Percentiles rank a stretch among this genome's conserved stretches.
These are phyloP conservation scores for Trichoderma sp. DNA, from an alignment of 2,329 filamentous ascomycete species.

Conservation along the genomic window DNA sequence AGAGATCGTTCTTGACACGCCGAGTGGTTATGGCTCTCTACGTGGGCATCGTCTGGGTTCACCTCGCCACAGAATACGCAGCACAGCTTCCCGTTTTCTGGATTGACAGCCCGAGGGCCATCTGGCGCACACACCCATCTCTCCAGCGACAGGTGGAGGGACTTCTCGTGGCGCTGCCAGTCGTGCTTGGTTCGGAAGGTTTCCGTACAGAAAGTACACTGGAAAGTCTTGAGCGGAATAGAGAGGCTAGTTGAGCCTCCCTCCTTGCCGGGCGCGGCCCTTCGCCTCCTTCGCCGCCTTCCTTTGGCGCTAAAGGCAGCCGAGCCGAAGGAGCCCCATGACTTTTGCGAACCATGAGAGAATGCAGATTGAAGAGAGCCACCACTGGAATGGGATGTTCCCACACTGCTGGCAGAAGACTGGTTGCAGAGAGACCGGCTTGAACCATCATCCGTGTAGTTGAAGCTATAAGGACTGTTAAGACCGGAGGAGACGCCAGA, in stretches of 20 bases:
- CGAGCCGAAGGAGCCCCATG: conserved; percentile 51
- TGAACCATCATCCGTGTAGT: conserved; percentile 61
- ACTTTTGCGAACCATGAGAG: conserved; percentile 57
- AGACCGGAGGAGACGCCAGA: conserved; percentile 51
- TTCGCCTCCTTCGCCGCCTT: conserved; percentile 49
- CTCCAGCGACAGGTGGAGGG: conserved; percentile 62
- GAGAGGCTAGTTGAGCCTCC: conserved; percentile 33
- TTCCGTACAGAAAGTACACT: conserved; percentile 68
- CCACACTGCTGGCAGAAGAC: conserved; percentile 60
- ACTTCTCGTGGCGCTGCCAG: conserved; percentile 70
- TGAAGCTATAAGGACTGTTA: conserved; percentile 56
- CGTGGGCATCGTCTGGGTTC: conserved; percentile 42
- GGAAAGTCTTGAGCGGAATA: conserved; percentile 55
- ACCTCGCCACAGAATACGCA: conserved; percentile 61
- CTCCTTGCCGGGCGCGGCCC: conserved; percentile 38
- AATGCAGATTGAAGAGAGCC: conserved; percentile 59
- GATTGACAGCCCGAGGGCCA: conserved; percentile 54
- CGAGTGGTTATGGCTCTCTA: conserved; percentile 43
- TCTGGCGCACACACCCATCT: conserved; percentile 64
- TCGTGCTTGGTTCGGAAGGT: conserved; percentile 67
- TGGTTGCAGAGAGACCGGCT: conserved; percentile 56
- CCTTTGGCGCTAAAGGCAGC: conserved; percentile 43
- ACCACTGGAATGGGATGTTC: conserved; percentile 59
- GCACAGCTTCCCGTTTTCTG: conserved; percentile 55
- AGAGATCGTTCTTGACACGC: conserved; percentile 64